A percentile compares a stretch with the other conserved stretches of the same genome.
These are phyloP conservation scores for Rhododendron vialii DNA, from an alignment of 148 eudicot species.

Conservation along the genomic window DNA sequence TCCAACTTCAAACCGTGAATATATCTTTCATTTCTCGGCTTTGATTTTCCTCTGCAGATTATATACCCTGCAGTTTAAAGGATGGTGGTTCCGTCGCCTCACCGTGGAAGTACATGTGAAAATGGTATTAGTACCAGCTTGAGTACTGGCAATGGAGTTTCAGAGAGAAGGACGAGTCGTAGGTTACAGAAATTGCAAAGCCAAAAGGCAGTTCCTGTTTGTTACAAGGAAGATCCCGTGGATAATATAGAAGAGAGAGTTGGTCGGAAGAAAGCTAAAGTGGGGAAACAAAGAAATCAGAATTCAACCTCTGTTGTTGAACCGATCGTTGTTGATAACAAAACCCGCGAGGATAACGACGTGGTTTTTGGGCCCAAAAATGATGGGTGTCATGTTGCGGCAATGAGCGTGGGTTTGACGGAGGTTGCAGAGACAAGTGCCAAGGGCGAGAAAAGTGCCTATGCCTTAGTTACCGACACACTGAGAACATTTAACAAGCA, in stretches of 20 bases:
- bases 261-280: conserved; percentile 8
- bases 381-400: conserved; percentile 16
- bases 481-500: conserved; percentile 49
- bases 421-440: conserved; percentile 9
- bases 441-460: conserved; percentile 33
- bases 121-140: neutral
- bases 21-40: neutral
- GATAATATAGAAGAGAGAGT: neutral
- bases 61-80: neutral
- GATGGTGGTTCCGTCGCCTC: conserved; percentile 8
- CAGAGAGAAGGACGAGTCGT: conserved; percentile 22
- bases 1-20: neutral
- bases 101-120: neutral
- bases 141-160: neutral
- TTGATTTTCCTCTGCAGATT: neutral
- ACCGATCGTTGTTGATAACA: neutral
- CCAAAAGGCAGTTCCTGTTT: conserved; percentile 4
- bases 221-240: conserved; percentile 14
- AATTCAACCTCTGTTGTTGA: neutral
- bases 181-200: conserved; percentile 22
- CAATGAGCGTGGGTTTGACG: conserved; percentile 18
- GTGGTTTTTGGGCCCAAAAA: neutral
- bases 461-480: conserved; percentile 49
- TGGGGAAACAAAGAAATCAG: neutral
- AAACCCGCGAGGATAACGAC: conserved; percentile 2